Conservation (phyloP, 2,329 filamentous ascomycete genomes). For the Sarocladiaceae sp. region DNA sequence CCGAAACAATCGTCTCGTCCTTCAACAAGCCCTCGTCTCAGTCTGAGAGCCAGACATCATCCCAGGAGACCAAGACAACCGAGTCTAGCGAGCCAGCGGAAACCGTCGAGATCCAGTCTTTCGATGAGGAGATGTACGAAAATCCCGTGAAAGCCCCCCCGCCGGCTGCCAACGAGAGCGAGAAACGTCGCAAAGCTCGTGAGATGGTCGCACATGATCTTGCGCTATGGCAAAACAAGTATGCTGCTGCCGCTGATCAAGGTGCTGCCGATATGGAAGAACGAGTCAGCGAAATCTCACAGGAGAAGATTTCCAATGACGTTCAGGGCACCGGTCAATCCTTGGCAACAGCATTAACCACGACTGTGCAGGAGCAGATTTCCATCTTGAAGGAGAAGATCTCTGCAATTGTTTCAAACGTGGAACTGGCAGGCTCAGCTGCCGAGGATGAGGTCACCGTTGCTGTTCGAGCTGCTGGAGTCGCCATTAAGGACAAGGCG, state of each 20-base stretch:
- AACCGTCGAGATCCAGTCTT: conserved; percentile 14
- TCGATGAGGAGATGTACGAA: conserved; percentile 17
- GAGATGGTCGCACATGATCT: conserved; percentile 75
- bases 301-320: conserved; percentile 56
- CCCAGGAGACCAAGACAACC: conserved; percentile 10
- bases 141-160: conserved; percentile 40
- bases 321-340: conserved; percentile 62
- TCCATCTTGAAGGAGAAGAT: conserved; percentile 64
- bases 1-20: conserved; percentile 21
- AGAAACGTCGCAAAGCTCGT: conserved; percentile 53
- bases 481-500: conserved; percentile 71
- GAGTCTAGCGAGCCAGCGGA: conserved; percentile 23
- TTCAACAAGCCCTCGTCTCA: conserved; percentile 31
- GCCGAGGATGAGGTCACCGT: conserved; percentile 39
- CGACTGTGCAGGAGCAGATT: conserved; percentile 61
- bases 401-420: conserved; percentile 48
- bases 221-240: conserved; percentile 81
- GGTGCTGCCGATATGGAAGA: conserved; percentile 70
- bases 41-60: conserved; percentile 4
- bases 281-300: conserved; percentile 55
- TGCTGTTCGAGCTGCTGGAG: conserved; percentile 62
- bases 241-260: conserved; percentile 79
- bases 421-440: conserved; percentile 43
- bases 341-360: conserved; percentile 65
- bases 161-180: conserved; percentile 43